phyloP scores from a whole-genome alignment of 108 stramenopile species.

The Mediolabrus comicus region DNA sequence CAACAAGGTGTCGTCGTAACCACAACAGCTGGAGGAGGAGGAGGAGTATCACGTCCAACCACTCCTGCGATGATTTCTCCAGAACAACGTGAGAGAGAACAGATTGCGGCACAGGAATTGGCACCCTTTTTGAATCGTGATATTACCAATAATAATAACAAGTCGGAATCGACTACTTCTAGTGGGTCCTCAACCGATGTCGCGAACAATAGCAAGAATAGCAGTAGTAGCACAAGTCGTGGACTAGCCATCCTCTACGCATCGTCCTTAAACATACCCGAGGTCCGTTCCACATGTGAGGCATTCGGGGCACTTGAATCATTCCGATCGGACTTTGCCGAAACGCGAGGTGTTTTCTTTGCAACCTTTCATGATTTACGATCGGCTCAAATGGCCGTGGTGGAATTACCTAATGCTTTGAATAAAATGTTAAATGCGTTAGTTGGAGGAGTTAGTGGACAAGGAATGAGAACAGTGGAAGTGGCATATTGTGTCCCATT shows the following conservation, averaged over 20 bases:
- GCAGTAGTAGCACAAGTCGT: conserved; percentile 37
- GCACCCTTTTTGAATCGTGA: conserved; percentile 22
- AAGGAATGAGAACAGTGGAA: conserved; percentile 37
- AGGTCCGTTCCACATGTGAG: conserved; percentile 77
- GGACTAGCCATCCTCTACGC: conserved; percentile 70
- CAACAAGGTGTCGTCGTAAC: not conserved
- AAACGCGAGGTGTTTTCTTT: conserved; percentile 69
- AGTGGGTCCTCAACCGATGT: not conserved
- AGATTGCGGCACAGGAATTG: conserved; percentile 22
- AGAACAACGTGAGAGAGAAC: conserved; percentile 25
- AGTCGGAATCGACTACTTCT: not conserved
- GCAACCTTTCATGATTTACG: conserved; percentile 84
- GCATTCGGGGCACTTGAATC: conserved; percentile 69
- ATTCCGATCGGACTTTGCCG: conserved; percentile 81
- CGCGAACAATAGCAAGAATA: not conserved
- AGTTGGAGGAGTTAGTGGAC: conserved; percentile 17
- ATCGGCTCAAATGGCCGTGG: conserved; percentile 74
- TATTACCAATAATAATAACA: not conserved
- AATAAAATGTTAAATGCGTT: conserved; percentile 16
- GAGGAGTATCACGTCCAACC: conserved; percentile 7
- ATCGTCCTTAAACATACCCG: conserved; percentile 40
- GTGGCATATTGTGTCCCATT: conserved; percentile 83
- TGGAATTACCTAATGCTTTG: conserved; percentile 53
- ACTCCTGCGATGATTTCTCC: conserved; percentile 8
- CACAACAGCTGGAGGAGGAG: not conserved